Percentiles rank a stretch among this genome's conserved stretches.
Evolutionary conservation across 2,329 filamentous ascomycete species (phyloP).

Genomic region (Trichoderma sp.): DNA sequence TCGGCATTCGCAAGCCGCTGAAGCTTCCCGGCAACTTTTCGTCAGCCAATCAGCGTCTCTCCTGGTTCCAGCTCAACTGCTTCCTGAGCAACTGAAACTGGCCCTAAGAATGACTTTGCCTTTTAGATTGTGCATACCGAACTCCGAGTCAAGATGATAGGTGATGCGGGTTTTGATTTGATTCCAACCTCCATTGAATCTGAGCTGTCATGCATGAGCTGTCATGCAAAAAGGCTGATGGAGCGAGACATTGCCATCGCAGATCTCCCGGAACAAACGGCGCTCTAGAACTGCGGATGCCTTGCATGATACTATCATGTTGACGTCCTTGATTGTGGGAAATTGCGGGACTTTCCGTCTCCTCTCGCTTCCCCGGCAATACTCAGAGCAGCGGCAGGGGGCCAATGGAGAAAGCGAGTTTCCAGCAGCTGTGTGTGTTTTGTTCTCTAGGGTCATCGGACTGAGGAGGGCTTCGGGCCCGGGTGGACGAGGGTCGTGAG

Average conservation of each 20-base stretch:
- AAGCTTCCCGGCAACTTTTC: neutral
- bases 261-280: neutral
- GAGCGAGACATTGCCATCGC: neutral
- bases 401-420: neutral
- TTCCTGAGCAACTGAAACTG: neutral
- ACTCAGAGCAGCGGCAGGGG: neutral
- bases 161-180: neutral
- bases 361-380: neutral
- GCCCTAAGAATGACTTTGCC: neutral
- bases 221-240: neutral
- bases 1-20: conserved; percentile 4
- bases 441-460: no score
- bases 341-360: neutral
- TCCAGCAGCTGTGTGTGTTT: neutral
- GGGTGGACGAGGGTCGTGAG: neutral
- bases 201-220: neutral
- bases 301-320: neutral
- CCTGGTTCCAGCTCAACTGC: neutral
- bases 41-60: neutral
- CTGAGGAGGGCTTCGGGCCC: neutral
- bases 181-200: neutral
- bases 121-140: neutral
- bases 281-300: neutral
- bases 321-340: neutral
- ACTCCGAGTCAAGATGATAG: conserved; percentile 1